phyloP scores from a whole-genome alignment of 495 filamentous ascomycete species.

The Mytilinidion resinicola region DNA sequence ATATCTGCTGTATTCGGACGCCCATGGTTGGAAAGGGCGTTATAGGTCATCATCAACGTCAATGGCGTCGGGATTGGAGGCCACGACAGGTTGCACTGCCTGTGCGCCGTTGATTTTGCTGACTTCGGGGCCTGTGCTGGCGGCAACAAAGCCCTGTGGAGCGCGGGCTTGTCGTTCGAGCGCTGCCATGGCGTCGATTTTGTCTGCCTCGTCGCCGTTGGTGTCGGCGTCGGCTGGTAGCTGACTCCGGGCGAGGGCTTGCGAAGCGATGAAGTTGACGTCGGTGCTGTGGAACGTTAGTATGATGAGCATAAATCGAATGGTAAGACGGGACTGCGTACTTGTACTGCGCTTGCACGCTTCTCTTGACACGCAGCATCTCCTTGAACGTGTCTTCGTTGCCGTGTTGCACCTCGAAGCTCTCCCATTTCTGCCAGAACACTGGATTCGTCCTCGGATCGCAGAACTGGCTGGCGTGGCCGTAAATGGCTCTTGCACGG shows the following conservation, averaged over 20 bases:
- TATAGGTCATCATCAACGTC: conserved; percentile 57
- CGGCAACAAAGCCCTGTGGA: conserved; percentile 85
- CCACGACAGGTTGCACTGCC: conserved; percentile 40
- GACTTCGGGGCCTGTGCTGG: conserved; percentile 73
- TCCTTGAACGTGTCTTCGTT: conserved; percentile 99
- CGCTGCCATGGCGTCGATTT: conserved; percentile 80
- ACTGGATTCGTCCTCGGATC: conserved; percentile 82
- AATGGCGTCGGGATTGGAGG: conserved; percentile 82
- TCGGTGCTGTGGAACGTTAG: conserved; percentile 58
- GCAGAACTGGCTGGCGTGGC: conserved; percentile 94
- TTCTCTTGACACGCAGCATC: conserved; percentile 95
- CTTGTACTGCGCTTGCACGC: conserved; percentile 96
- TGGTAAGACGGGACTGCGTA: conserved; percentile 34
- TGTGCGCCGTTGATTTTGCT: conserved; percentile 49
- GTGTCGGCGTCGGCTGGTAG: conserved; percentile 43
- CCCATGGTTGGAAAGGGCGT: neutral
- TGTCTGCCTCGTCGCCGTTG: conserved; percentile 34
- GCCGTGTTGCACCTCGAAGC: conserved; percentile 92
- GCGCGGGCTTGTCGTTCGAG: conserved; percentile 85
- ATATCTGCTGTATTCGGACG: no score
- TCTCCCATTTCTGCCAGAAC: conserved; percentile 97
- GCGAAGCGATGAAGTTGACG: conserved; percentile 96
- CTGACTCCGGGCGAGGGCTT: conserved; percentile 81
- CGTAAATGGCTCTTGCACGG: conserved; percentile 88
- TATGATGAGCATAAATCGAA: neutral